Base-by-base conservation (phyloP, 2,329 filamentous ascomycete species). In the Capronia coronata region DNA sequence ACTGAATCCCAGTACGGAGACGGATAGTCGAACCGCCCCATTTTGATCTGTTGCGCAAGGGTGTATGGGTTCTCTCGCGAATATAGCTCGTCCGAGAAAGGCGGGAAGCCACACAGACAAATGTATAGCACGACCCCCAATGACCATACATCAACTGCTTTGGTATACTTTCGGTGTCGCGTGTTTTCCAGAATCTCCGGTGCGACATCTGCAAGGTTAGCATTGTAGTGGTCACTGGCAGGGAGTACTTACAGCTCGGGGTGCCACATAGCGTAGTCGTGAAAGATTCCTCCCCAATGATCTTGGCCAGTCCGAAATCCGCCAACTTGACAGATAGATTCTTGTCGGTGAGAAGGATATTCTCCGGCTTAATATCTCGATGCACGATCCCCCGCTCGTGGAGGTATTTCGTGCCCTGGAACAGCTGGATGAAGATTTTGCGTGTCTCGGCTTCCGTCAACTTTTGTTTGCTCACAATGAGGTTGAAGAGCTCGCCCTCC, bases 121-220 rank as follows among this genome's bases (percentile, higher is more conserved):
- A 97, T 97, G 69, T 97, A 98, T 19, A 98, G 76, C 2, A 98
- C 91, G 2, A 98, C 93, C n/a, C 93, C 93, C 1, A 97, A 76
- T 1, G 90, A 95, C 93, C 93, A 97, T 35, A 97, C 77, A 65
- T 98, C 93, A 8, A 98, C 93, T 2, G 90, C 90, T 62, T 89
- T 87, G 47, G 90, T 95, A 70, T 98, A 98, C 64, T 86, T 86
- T 58, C 93, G 83, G 54, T 88, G 80, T 61, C 81, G 84, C 14
- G 79, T 82, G 55, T 90, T 86, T 62, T 89, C 85, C 3, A 98
- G 74, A 49, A 98, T 95, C 66, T 98, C 93, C 1, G 93, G 93
- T 1, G 94, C 93, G 53, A 97, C 91, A 65, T 98, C 80, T 75
- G 63, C 19, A 21, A 6, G 18, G 34, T 35, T 21, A 40, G 44